phyloP scores from a whole-genome alignment of 2,329 filamentous ascomycete species.

The Cordyceps fumosorosea region DNA sequence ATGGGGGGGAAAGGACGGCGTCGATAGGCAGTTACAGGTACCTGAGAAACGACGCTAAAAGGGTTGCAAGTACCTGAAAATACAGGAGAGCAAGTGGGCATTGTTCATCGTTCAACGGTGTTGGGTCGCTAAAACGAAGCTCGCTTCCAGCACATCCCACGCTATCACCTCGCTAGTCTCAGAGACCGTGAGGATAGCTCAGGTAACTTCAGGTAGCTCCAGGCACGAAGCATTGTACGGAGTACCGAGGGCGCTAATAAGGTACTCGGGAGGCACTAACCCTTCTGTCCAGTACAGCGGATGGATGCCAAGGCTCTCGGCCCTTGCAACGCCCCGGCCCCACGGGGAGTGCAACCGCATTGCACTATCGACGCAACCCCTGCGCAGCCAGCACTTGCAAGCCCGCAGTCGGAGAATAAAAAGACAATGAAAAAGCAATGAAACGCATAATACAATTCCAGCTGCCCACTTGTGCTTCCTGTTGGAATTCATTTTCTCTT shows the following conservation, averaged over 20 bases:
- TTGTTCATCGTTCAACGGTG: background rate
- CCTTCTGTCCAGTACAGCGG: background rate
- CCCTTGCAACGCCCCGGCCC: background rate
- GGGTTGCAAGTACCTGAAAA: background rate
- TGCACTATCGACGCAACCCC: background rate
- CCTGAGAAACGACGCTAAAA: background rate
- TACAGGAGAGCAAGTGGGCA: background rate
- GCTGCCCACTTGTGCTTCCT: background rate
- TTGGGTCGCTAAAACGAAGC: too few relatives aligned
- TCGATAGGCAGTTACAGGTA: background rate
- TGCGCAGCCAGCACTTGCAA: background rate
- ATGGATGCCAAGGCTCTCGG: background rate
- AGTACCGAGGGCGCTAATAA: background rate
- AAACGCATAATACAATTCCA: too few relatives aligned
- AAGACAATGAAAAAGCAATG: background rate
- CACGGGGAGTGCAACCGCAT: background rate
- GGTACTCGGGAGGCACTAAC: background rate
- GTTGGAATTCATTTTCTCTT: background rate
- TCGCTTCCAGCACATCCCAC: too few relatives aligned
- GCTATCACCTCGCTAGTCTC: background rate
- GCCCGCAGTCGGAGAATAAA: background rate
- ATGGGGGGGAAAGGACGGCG: background rate
- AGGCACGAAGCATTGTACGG: background rate
- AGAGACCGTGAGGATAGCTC: background rate
- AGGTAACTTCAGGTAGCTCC: background rate